phyloP scores from a whole-genome alignment of 306 rosid genomes.

The Sphenostylis stenocarpa region DNA sequence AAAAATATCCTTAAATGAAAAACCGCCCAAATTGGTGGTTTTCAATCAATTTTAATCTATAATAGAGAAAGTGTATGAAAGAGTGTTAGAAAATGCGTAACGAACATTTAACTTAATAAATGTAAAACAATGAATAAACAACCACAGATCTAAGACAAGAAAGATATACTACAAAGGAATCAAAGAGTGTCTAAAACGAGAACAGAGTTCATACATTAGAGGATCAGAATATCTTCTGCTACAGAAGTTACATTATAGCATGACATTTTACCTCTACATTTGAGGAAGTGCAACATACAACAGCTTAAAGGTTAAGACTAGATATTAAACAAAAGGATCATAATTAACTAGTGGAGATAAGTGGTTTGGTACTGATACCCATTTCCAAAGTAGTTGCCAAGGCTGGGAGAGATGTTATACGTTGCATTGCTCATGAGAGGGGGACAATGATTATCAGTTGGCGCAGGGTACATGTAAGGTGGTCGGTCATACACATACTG shows the following conservation, averaged over 20 bases:
- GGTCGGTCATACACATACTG: conserved; percentile 76
- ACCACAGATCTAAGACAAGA: background rate
- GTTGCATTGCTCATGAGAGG: conserved; percentile 63
- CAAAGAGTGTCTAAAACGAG: conserved; percentile 5
- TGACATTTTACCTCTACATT: conserved; percentile 50
- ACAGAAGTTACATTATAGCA: conserved; percentile 63
- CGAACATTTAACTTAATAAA: too few species aligned
- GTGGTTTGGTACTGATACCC: conserved; percentile 94
- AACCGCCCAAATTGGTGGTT: too few species aligned
- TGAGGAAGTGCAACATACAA: conserved; percentile 62
- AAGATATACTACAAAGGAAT: background rate
- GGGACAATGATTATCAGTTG: conserved; percentile 74
- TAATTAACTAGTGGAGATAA: conserved; percentile 79
- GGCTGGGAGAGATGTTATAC: conserved; percentile 73
- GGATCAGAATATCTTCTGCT: conserved; percentile 59
- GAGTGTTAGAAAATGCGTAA: too few species aligned
- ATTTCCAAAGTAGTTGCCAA: conserved; percentile 84
- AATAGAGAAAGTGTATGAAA: too few species aligned
- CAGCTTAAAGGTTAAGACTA: conserved; percentile 75
- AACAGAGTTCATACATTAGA: conserved; percentile 72
- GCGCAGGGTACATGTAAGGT: conserved; percentile 70
- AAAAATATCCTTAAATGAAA: too few species aligned
- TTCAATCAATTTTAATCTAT: too few species aligned
- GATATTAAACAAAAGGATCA: conserved; percentile 67
- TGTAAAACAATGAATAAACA: background rate